Evolutionary conservation across 129 eudicot species (phyloP).

Genomic region (Oenanthe sinensis): DNA sequence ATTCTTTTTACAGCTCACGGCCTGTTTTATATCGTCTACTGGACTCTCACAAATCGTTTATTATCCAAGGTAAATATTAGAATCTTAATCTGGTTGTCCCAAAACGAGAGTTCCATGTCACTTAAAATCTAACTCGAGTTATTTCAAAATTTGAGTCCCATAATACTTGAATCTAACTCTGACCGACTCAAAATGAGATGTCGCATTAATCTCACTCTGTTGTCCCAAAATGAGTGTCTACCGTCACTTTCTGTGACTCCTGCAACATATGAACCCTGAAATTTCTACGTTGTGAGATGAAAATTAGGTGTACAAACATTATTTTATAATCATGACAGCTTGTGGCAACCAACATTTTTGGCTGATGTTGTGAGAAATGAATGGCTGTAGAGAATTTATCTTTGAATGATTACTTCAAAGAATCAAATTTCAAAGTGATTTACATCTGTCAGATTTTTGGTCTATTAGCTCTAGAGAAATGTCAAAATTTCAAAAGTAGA

Average conservation of each 20-base stretch:
- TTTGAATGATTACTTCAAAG: background rate
- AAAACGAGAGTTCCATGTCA: background rate
- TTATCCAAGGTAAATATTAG: slow-evolving; percentile 49
- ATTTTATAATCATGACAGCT: no score
- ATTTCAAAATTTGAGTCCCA: no score
- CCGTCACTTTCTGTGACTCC: no score
- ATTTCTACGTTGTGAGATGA: background rate
- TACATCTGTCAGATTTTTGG: background rate
- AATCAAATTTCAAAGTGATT: background rate
- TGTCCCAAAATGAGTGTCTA: background rate
- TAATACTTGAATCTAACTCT: no score
- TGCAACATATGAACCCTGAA: background rate
- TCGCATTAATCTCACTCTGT: background rate
- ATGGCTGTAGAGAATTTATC: background rate
- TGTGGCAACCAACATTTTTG: no score
- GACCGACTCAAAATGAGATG: no score
- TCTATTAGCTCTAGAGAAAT: background rate
- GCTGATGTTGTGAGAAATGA: background rate
- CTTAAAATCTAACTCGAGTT: no score
- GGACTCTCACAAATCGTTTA: slow-evolving; percentile 45
- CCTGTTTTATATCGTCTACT: slow-evolving; percentile 44
- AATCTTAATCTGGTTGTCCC: background rate
- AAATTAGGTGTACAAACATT: background rate
- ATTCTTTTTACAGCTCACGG: slow-evolving; percentile 78
- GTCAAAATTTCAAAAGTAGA: slow-evolving; percentile 5